Base-by-base conservation (phyloP, 441 rosid species). In the Populus hybrid region DNA sequence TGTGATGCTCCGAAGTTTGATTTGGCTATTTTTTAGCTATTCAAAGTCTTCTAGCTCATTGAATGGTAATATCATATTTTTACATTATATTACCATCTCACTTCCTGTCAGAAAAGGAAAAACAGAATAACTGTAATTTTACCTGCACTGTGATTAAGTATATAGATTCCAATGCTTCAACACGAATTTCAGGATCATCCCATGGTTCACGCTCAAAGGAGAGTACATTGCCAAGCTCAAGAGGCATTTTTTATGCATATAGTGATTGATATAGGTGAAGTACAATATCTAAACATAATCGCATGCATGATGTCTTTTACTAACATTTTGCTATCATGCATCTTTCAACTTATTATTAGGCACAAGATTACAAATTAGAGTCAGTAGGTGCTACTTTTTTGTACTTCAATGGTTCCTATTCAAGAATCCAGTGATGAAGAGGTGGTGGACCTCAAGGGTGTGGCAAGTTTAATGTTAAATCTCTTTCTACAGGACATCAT, bases 151-250 rank as follows among this genome's bases (percentile, higher is more conserved):
- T 80, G 76, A 95, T 90, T 88, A 93, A 83, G 87, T 95, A 95
- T 80, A 95, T 88, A 82, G 97, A 90, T 81, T 93, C 97, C 31
- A 92, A 87, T 74, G 92, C 86, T 83, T 92, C 96, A 83, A 92
- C 85, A 38, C 93, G 90, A 79, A 93, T 93, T 56, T 88, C 96
- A 16, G 97, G 82, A 83, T 93, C 99, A 82, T 86, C 85, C 76
- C 91, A 92, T 38, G 89, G 90, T 84, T 95, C 95, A 74, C 97
- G 93, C 82, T 95, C 96, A 76, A 92, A 91, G 23, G 92, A 90
- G 45, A 95, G 95, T 42, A 90, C 96, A 84, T 90, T 87, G 76
- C 90, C 89, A 76, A 95, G 97, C 85, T 95, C 98, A 72, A 85
- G 93, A 35, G 99, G 96, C 94, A 92, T 92, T 87, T 91, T 93